Evolutionary conservation across 768 basidiomycete genomes (phyloP).

Genomic region (Crepidotus variabilis): DNA sequence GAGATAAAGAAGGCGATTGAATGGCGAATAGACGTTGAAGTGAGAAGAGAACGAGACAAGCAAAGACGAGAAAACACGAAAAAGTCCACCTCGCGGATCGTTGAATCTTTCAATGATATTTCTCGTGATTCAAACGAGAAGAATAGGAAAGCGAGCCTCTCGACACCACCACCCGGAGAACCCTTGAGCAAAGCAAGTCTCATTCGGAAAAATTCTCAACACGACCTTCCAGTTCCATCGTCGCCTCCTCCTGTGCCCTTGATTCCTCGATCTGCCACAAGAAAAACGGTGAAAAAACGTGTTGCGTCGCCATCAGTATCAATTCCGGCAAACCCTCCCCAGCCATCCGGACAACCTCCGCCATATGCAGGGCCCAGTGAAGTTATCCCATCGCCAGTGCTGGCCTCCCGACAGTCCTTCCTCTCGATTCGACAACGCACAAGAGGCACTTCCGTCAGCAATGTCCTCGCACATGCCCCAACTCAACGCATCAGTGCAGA

Average conservation of each 20-base stretch:
- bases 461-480: slow-evolving; percentile 51
- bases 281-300: slow-evolving; percentile 25
- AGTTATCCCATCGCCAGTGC: slow-evolving; percentile 26
- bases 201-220: slow-evolving; percentile 38
- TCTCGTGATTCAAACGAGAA: slow-evolving; percentile 43
- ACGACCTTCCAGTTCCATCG: slow-evolving; percentile 24
- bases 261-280: slow-evolving; percentile 41
- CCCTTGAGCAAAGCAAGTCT: slow-evolving; percentile 23
- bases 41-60: slow-evolving; percentile 71
- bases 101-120: slow-evolving; percentile 26
- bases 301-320: slow-evolving; percentile 20
- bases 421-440: slow-evolving; percentile 42
- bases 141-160: slow-evolving; percentile 42
- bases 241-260: slow-evolving; percentile 32
- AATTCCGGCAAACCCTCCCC: slow-evolving; percentile 21
- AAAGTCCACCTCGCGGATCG: slow-evolving; percentile 25
- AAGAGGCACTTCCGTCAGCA: slow-evolving; percentile 52
- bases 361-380: slow-evolving; percentile 47
- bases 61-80: slow-evolving; percentile 65
- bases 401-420: slow-evolving; percentile 38
- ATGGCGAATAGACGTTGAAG: slow-evolving; percentile 81
- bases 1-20: slow-evolving; percentile 84
- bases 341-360: slow-evolving; percentile 58
- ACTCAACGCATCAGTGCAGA: slow-evolving; percentile 31
- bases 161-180: slow-evolving; percentile 42